Evolutionary conservation across 306 rosid species (phyloP).

Genomic region (Chamaecrista fasciculata): DNA sequence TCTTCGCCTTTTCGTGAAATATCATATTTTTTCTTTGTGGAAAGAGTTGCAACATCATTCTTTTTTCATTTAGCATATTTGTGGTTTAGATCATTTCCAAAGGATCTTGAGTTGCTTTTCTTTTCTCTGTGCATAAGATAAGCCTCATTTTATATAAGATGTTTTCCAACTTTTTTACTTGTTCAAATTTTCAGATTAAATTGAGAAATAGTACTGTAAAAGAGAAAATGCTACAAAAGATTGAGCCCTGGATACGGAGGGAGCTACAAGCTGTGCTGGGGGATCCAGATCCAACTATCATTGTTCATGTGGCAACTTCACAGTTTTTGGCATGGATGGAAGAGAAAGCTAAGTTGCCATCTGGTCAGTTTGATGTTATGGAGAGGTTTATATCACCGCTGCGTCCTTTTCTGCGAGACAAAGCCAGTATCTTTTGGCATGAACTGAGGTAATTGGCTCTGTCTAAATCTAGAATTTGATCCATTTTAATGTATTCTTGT

Average conservation of each 20-base stretch:
- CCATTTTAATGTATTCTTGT: background rate
- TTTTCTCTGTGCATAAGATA: background rate
- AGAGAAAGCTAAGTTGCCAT: slow-evolving; percentile 21
- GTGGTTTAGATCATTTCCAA: background rate
- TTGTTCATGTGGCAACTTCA: slow-evolving; percentile 54
- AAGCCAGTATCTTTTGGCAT: slow-evolving; percentile 55
- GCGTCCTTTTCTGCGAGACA: slow-evolving; percentile 46
- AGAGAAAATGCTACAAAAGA: slow-evolving; percentile 37
- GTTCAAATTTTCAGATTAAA: slow-evolving; percentile 25
- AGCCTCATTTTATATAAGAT: background rate
- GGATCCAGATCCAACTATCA: slow-evolving; percentile 51
- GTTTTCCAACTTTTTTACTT: background rate
- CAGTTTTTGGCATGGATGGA: slow-evolving; percentile 45
- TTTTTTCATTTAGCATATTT: background rate
- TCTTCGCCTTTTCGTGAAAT: background rate
- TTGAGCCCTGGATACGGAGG: slow-evolving; percentile 63
- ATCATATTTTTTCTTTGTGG: background rate
- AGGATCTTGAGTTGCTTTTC: background rate
- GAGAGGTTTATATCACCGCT: slow-evolving; percentile 38
- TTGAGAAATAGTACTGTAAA: slow-evolving; percentile 27
- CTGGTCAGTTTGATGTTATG: slow-evolving; percentile 29
- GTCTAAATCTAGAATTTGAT: background rate
- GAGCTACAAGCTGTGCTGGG: slow-evolving; percentile 56
- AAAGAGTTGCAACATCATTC: background rate
- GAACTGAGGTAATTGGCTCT: slow-evolving; percentile 50